Percentiles rank a stretch among this genome's conserved stretches.
These are phyloP conservation scores for Ustilago trichophora DNA, from an alignment of 1,284 basidiomycete species.

Conservation along the genomic window DNA sequence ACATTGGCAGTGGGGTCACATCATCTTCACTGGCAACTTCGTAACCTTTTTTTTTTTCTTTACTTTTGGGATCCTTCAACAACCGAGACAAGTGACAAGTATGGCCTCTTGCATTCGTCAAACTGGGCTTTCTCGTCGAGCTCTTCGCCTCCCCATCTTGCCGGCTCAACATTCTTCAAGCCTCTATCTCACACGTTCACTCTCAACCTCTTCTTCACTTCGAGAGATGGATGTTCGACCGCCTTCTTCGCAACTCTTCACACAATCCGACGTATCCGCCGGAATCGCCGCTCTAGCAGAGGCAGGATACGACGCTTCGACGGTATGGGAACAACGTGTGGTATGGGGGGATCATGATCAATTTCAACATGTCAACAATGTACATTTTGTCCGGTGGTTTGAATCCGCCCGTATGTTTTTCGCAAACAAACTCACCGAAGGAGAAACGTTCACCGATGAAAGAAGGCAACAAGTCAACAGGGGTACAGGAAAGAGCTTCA, in stretches of 20 bases:
- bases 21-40: no score
- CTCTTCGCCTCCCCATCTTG: no score
- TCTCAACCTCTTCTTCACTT: no score
- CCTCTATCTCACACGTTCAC: no score
- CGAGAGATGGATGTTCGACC: slow-evolving; percentile 7
- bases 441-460: slow-evolving; percentile 1
- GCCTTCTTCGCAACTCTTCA: slow-evolving; percentile 13
- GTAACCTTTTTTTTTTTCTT: no score
- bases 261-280: neutral
- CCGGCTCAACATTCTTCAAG: no score
- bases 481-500: slow-evolving; percentile 52
- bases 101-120: no score
- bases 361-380: slow-evolving; percentile 62
- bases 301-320: slow-evolving; percentile 16
- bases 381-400: slow-evolving; percentile 59
- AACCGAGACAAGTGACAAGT: no score
- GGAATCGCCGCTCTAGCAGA: slow-evolving; percentile 5
- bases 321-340: slow-evolving; percentile 47
- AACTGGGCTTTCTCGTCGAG: no score
- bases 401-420: slow-evolving; percentile 55
- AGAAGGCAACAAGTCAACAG: slow-evolving; percentile 33
- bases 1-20: no score
- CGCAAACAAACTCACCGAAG: slow-evolving; percentile 6
- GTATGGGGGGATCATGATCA: slow-evolving; percentile 57
- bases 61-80: no score